Conservation (phyloP, 2,329 filamentous ascomycete species). For the Fusarium domesticum region DNA sequence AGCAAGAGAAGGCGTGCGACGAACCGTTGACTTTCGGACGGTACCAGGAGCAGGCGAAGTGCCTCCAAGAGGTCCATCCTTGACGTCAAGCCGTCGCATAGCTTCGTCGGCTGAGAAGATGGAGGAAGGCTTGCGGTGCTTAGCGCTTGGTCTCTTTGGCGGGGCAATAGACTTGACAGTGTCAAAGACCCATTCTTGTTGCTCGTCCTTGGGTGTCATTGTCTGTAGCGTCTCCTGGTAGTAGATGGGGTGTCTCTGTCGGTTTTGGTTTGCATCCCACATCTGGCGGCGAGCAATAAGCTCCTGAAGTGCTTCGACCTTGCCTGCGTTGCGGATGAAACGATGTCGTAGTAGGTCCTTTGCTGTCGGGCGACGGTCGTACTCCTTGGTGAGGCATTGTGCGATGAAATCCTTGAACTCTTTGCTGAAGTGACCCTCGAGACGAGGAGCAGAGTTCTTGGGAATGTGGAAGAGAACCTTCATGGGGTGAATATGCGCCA, state of each 20-base stretch:
- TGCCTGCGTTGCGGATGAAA: constrained; percentile 84
- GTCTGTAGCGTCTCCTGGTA: constrained; percentile 89
- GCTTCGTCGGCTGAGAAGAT: constrained; percentile 59
- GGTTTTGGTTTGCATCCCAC: constrained; percentile 71
- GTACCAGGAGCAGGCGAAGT: constrained; percentile 54
- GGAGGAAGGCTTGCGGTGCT: constrained; percentile 54
- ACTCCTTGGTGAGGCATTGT: constrained; percentile 88
- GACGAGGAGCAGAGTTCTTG: constrained; percentile 76
- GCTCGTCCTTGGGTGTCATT: constrained; percentile 62
- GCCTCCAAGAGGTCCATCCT: constrained; percentile 57
- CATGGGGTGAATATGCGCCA: constrained; percentile 85
- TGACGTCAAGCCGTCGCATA: constrained; percentile 58
- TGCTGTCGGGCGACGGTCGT: constrained; percentile 77
- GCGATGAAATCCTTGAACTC: constrained; percentile 94
- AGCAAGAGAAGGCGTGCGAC: constrained; percentile 46
- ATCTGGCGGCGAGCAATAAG: constrained; percentile 79
- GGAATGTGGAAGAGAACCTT: constrained; percentile 90
- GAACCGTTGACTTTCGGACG: constrained; percentile 57
- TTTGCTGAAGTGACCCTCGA: constrained; percentile 82
- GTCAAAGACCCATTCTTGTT: constrained; percentile 94
- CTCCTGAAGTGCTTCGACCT: constrained; percentile 83
- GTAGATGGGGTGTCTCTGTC: constrained; percentile 71
- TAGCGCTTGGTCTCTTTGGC: constrained; percentile 50
- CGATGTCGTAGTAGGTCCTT: constrained; percentile 84
- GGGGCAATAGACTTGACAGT: constrained; percentile 72